Percentiles rank a stretch among this genome's conserved stretches.
phyloP scores from a whole-genome alignment of 208 protist genomes.

The Trypanosoma caninum region DNA sequence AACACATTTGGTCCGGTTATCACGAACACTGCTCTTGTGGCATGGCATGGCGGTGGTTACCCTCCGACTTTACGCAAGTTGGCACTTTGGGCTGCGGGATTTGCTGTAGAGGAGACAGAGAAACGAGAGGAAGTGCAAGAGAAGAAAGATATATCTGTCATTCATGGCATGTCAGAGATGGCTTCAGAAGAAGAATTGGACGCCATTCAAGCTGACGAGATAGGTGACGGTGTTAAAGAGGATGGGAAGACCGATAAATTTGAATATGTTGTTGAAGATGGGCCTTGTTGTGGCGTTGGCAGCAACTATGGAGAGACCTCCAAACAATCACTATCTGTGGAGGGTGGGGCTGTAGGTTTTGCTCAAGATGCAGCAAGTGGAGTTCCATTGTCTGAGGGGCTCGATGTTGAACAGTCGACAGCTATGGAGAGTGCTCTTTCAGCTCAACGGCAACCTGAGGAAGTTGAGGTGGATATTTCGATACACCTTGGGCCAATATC shows the following conservation, averaged over 20 bases:
- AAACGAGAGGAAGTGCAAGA: neutral
- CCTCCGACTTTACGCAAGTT: constrained; percentile 30
- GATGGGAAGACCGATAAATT: neutral
- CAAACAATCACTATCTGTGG: too few relatives aligned
- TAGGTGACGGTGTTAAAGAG: neutral
- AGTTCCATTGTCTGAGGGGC: too few relatives aligned
- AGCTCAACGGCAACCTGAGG: too few relatives aligned
- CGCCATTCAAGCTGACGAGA: neutral
- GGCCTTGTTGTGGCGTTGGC: too few relatives aligned
- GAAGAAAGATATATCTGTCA: neutral
- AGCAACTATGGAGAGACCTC: too few relatives aligned
- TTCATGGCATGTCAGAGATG: constrained; percentile 7
- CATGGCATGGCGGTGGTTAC: constrained; percentile 30
- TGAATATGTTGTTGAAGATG: too few relatives aligned
- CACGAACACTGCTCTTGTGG: constrained; percentile 44
- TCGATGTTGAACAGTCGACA: too few relatives aligned
- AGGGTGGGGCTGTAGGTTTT: too few relatives aligned
- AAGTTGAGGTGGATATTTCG: too few relatives aligned
- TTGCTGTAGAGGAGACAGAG: constrained; percentile 3
- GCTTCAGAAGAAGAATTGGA: constrained; percentile 5
- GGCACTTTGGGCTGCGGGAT: constrained; percentile 10
- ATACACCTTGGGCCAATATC: too few relatives aligned
- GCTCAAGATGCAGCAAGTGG: too few relatives aligned
- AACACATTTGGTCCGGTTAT: constrained; percentile 43
- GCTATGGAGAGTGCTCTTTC: too few relatives aligned